These are phyloP conservation scores for Sclerotinia subarctica DNA, from an alignment of 2,329 filamentous ascomycete species.

Conservation along the genomic window DNA sequence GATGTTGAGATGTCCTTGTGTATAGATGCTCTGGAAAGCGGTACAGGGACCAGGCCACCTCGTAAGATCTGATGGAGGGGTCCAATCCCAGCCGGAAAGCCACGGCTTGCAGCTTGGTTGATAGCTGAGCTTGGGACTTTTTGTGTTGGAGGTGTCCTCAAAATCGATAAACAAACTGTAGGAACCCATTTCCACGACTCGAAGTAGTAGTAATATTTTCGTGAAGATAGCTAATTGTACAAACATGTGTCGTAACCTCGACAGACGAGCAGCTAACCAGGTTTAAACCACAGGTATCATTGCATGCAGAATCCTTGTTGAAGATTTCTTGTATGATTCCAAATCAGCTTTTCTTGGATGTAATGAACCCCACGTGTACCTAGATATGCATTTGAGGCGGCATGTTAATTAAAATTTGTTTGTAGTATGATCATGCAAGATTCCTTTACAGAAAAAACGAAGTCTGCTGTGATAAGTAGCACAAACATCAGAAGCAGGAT, in stretches of 20 bases:
- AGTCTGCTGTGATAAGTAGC: conserved; percentile 8
- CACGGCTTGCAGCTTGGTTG: background rate
- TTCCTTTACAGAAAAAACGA: conserved; percentile 19
- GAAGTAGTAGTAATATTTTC: background rate
- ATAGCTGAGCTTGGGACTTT: conserved; percentile 14
- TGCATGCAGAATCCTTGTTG: conserved; percentile 12
- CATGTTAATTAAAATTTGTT: conserved; percentile 18
- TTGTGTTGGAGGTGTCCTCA: background rate
- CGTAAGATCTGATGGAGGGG: conserved; percentile 19
- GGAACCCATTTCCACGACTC: conserved; percentile 14
- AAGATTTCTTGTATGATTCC: conserved; percentile 15
- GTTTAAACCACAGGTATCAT: conserved; percentile 6
- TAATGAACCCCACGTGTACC: conserved; percentile 16
- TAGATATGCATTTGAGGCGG: conserved; percentile 15
- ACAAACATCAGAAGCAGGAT: conserved; percentile 4
- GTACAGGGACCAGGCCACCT: conserved; percentile 12
- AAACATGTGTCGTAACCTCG: conserved; percentile 1
- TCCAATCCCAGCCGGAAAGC: conserved; percentile 3
- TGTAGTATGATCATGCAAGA: conserved; percentile 20
- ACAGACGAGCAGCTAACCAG: conserved; percentile 4
- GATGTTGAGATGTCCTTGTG: conserved; percentile 9
- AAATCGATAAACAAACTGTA: conserved; percentile 13
- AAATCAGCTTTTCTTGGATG: conserved; percentile 12
- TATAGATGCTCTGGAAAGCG: background rate
- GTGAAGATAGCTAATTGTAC: conserved; percentile 13